Conservation (phyloP, 768 basidiomycete genomes). For the Gautieria morchelliformis region DNA sequence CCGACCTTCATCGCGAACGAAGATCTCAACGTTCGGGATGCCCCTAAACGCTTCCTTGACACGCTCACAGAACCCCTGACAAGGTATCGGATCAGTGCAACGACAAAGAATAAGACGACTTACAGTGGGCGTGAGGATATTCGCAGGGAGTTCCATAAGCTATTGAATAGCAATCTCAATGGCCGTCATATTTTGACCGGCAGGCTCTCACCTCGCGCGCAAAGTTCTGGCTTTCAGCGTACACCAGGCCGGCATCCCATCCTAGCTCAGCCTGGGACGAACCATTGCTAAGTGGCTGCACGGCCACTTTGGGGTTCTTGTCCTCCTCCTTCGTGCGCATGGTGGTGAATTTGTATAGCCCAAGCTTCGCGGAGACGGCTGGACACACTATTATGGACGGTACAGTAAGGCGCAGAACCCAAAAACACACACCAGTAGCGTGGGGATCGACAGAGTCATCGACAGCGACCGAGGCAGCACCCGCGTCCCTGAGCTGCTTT, state of each 20-base stretch:
- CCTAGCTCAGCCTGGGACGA: slow-evolving; percentile 35
- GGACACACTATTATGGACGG: slow-evolving; percentile 6
- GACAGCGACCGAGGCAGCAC: slow-evolving; percentile 47
- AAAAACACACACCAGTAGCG: slow-evolving; percentile 50
- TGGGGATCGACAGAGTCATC: slow-evolving; percentile 64
- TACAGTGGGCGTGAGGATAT: slow-evolving; percentile 79
- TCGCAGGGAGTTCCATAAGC: slow-evolving; percentile 81
- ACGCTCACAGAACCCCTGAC: slow-evolving; percentile 60
- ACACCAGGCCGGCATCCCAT: slow-evolving; percentile 67
- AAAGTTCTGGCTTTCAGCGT: slow-evolving; percentile 71
- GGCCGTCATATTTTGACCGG: not conserved
- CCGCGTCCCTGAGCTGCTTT: slow-evolving; percentile 36
- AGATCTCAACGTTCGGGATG: slow-evolving; percentile 56
- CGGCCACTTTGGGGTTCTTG: slow-evolving; percentile 37
- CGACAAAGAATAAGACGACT: slow-evolving; percentile 10
- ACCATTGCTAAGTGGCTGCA: slow-evolving; percentile 38
- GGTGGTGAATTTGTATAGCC: slow-evolving; percentile 60
- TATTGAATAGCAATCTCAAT: slow-evolving; percentile 18
- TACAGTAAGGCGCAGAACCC: not conserved
- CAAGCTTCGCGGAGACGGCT: slow-evolving; percentile 72
- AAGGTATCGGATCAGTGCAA: not conserved
- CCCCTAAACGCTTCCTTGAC: slow-evolving; percentile 57
- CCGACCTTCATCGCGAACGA: slow-evolving; percentile 65
- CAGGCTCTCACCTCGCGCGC: slow-evolving; percentile 52
- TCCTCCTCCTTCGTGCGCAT: slow-evolving; percentile 68